Percentiles rank a stretch among this genome's conserved stretches.
phyloP scores from a whole-genome alignment of 352 stramenopile species.

The Aphanomyces invadans region DNA sequence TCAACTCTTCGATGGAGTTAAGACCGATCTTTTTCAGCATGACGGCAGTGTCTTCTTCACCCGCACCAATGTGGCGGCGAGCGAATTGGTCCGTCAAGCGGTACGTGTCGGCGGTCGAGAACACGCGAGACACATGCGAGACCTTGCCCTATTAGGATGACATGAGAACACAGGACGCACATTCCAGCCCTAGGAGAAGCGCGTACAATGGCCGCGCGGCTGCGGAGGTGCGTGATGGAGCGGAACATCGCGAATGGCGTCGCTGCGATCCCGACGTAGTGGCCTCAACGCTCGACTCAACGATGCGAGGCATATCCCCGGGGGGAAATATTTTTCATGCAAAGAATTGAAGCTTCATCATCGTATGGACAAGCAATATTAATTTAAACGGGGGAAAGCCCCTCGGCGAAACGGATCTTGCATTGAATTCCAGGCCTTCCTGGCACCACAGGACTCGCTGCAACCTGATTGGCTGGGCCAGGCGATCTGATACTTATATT shows the following conservation, averaged over 20 bases:
- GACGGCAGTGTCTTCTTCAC: constrained; percentile 69
- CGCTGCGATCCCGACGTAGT: neutral
- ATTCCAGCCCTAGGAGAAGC: neutral
- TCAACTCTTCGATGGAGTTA: constrained; percentile 88
- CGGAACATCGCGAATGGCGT: neutral
- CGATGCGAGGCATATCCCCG: neutral
- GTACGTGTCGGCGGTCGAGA: constrained; percentile 13
- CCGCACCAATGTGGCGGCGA: constrained; percentile 84
- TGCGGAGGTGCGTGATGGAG: neutral
- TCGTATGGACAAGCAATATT: too few relatives aligned
- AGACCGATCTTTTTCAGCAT: constrained; percentile 94
- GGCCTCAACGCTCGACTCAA: constrained; percentile 1
- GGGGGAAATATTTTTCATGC: neutral
- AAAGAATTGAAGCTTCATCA: too few relatives aligned
- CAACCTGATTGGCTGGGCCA: constrained; percentile 3
- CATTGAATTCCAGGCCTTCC: neutral
- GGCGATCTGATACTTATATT: too few relatives aligned
- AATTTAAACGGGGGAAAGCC: neutral
- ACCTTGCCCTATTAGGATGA: neutral
- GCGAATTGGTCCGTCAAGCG: constrained; percentile 49
- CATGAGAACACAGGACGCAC: neutral
- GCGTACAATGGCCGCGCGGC: neutral
- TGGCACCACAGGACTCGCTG: neutral
- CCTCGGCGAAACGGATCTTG: constrained; percentile 8
- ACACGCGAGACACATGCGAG: neutral